These are phyloP conservation scores for Catenaria anguillulae DNA, from an alignment of 371 early-diverging fungal species.

Conservation along the genomic window DNA sequence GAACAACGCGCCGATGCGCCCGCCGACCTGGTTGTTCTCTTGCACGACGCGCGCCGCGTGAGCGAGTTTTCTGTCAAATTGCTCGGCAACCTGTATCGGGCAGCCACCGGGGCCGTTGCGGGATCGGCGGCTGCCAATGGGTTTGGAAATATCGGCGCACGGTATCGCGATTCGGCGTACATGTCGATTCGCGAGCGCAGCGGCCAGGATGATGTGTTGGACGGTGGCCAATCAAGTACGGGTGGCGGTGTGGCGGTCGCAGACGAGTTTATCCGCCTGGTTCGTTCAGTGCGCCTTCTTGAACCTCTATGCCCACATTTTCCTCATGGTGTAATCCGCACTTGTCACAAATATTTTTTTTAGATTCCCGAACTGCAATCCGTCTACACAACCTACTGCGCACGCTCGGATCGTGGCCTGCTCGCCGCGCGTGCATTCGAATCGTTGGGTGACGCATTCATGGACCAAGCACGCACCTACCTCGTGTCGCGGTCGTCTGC, in stretches of 20 bases:
- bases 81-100: slow-evolving; percentile 40
- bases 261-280: too few relatives aligned
- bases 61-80: not conserved
- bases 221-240: not conserved
- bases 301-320: too few relatives aligned
- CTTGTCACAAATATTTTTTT: too few relatives aligned
- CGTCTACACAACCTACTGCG: slow-evolving; percentile 58
- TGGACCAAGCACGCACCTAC: slow-evolving; percentile 25
- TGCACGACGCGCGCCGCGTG: not conserved
- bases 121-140: not conserved
- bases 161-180: not conserved
- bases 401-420: slow-evolving; percentile 51
- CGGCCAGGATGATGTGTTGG: not conserved
- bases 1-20: not conserved
- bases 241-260: too few relatives aligned
- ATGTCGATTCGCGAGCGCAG: not conserved
- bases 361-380: slow-evolving; percentile 34
- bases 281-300: not conserved
- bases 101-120: slow-evolving; percentile 16
- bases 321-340: too few relatives aligned
- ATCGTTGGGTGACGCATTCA: slow-evolving; percentile 12
- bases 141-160: not conserved
- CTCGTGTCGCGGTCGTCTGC: slow-evolving; percentile 29
- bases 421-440: slow-evolving; percentile 40
- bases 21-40: not conserved